Percentiles rank a stretch among this genome's conserved stretches.
These are phyloP conservation scores for Pachyrhizus erosus DNA, from an alignment of 306 rosid genomes.

Conservation along the genomic window DNA sequence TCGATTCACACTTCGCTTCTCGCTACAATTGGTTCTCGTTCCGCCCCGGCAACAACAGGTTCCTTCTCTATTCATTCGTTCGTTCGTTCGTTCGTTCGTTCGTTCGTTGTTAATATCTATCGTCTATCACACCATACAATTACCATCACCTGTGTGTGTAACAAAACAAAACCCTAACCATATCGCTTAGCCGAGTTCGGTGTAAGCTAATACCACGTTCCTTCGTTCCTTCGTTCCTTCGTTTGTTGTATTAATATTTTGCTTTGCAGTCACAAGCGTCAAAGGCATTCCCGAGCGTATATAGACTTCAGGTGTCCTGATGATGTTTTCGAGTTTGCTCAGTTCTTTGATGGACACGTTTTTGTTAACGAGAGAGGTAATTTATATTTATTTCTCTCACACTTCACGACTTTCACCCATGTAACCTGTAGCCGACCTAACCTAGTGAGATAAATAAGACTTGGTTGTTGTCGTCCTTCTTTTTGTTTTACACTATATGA, in stretches of 20 bases:
- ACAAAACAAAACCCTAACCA: slow-evolving; percentile 26
- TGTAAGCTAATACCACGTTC: background rate
- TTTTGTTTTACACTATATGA: no score
- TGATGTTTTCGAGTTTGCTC: slow-evolving; percentile 87
- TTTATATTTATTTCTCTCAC: background rate
- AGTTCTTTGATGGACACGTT: slow-evolving; percentile 83
- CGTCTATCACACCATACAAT: no score
- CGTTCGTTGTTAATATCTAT: no score
- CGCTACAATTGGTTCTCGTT: slow-evolving; percentile 76
- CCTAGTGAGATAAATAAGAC: no score
- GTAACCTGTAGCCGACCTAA: no score
- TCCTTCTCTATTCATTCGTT: background rate
- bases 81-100: no score
- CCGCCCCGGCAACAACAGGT: slow-evolving; percentile 82
- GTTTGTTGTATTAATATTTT: background rate
- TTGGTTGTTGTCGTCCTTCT: no score
- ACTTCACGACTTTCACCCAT: no score
- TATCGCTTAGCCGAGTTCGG: background rate
- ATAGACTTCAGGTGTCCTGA: slow-evolving; percentile 70
- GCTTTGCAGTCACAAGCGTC: slow-evolving; percentile 75
- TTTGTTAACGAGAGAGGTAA: slow-evolving; percentile 95
- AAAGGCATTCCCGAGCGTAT: slow-evolving; percentile 85
- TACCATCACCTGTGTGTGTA: background rate
- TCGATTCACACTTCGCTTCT: slow-evolving; percentile 65
- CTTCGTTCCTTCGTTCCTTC: no score